Evolutionary conservation across 192 early-diverging fungal species (phyloP).

Genomic region (Entomortierella chlamydospora): DNA sequence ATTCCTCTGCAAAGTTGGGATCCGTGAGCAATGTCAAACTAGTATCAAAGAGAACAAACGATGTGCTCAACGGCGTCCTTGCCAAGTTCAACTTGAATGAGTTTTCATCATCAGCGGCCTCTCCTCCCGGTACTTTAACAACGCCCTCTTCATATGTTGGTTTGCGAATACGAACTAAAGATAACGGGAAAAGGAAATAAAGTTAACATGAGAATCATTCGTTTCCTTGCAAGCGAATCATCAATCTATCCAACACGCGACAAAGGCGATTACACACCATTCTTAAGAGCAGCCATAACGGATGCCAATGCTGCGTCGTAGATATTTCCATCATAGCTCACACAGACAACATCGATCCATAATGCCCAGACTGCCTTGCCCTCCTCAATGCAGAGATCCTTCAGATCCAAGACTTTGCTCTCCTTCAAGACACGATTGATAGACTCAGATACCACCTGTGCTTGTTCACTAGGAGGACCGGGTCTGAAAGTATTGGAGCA

Average conservation of each 20-base stretch:
- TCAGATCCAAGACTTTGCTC: constrained; percentile 71
- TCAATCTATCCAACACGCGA: neutral
- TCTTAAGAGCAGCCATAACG: constrained; percentile 79
- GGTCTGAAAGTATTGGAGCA: constrained; percentile 86
- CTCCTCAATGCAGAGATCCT: constrained; percentile 81
- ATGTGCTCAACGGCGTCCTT: constrained; percentile 64
- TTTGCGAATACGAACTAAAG: constrained; percentile 76
- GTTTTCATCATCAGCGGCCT: constrained; percentile 30
- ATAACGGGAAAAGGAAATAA: constrained; percentile 7
- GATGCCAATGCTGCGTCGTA: constrained; percentile 88
- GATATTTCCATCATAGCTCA: constrained; percentile 92
- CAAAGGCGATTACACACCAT: constrained; percentile 57
- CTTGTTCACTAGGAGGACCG: constrained; percentile 85
- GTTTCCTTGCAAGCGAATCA: neutral
- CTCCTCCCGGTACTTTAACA: constrained; percentile 72
- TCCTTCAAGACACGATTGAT: constrained; percentile 76
- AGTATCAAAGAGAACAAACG: constrained; percentile 76
- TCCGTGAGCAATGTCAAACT: constrained; percentile 67
- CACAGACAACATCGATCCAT: constrained; percentile 89
- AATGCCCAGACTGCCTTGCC: constrained; percentile 89
- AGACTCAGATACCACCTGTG: constrained; percentile 85
- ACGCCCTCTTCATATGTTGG: constrained; percentile 72
- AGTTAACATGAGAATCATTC: neutral
- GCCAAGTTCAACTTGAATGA: constrained; percentile 62
- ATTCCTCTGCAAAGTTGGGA: constrained; percentile 79